Evolutionary conservation across 495 filamentous ascomycete species (phyloP), one percentile per base, ranked within the genome.

Genomic region (Parathielavia appendiculata): DNA sequence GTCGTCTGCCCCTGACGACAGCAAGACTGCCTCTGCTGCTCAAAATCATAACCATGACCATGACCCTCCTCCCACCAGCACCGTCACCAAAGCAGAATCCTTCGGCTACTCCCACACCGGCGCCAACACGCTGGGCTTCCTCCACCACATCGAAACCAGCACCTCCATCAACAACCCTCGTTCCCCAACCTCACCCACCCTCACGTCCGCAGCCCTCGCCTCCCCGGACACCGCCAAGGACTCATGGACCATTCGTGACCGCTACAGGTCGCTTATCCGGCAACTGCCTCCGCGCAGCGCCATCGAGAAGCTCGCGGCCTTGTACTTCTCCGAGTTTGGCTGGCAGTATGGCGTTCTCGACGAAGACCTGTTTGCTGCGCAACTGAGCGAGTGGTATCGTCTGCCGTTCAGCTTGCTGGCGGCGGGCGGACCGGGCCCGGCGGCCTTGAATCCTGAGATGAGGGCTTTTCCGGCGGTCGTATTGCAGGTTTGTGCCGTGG

Each of bases 311-410:
- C 73, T 86, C 45, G 69, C 81, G 5, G 73, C 74, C 5, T 69
- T 80, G 5, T 86, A 78, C 68, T 84, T 86, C 59, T 57, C 61
- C 6, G 76, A 79, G 17, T 77, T 84, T 58, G 85, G 85, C 65
- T 82, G 81, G 76, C 76, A 81, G 52, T 85, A 86, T 56, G 78
- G 72, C 41, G 70, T 74, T 35, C 66, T 86, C 12, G 83, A 86
- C 55, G 75, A 78, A 50, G 71, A 71, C 19, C 63, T 78, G 1
- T 83, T 84, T 54, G 66, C 73, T 39, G 63, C 65, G 2, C 74
- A 80, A 26, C 70, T 86, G 41, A 67, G 71, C 10, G 66, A 76
- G 35, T 86, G 82, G 82, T 68, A 79, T 39, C 69, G 57, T 19
- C 63, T 79, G 16, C 74, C 79, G 9, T 78, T 78, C 57, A 71